These are phyloP conservation scores for Stylonectria norvegica DNA, from an alignment of 2,329 filamentous ascomycete genomes.

Conservation along the genomic window DNA sequence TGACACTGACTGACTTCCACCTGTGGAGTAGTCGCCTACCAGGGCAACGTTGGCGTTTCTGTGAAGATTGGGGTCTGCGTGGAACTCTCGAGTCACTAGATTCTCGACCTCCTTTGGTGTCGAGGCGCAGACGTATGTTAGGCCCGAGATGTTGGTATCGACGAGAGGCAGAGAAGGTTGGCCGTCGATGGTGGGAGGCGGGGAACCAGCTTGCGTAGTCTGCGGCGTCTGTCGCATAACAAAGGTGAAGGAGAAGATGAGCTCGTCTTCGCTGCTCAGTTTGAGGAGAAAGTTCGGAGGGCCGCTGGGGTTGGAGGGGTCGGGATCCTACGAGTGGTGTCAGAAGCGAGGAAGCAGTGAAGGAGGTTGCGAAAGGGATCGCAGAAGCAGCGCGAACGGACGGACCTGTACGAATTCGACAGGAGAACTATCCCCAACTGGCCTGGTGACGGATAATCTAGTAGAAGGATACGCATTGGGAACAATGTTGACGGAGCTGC, in stretches of 20 bases:
- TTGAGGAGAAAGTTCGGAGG: conserved; percentile 78
- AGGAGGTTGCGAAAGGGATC: conserved; percentile 9
- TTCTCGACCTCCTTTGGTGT: conserved; percentile 87
- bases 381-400: conserved; percentile 29
- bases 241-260: conserved; percentile 91
- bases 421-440: conserved; percentile 68
- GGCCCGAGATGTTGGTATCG: conserved; percentile 79
- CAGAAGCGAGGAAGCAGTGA: conserved; percentile 12
- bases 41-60: conserved; percentile 95
- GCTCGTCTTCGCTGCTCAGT: conserved; percentile 84
- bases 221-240: conserved; percentile 59
- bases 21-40: conserved; percentile 86
- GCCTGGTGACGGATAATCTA: conserved; percentile 68
- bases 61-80: conserved; percentile 94
- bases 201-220: conserved; percentile 37
- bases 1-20: conserved; percentile 75
- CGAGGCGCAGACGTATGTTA: conserved; percentile 90
- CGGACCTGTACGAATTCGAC: conserved; percentile 90
- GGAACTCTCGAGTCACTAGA: conserved; percentile 89
- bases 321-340: conserved; percentile 64
- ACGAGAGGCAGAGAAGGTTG: conserved; percentile 42
- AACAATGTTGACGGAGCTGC: conserved; percentile 70
- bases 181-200: conserved; percentile 44
- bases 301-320: conserved; percentile 45
- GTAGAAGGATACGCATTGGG: conserved; percentile 88